Evolutionary conservation across 139 green algal species (phyloP).

Genomic region (Axilococcus clingmanii): DNA sequence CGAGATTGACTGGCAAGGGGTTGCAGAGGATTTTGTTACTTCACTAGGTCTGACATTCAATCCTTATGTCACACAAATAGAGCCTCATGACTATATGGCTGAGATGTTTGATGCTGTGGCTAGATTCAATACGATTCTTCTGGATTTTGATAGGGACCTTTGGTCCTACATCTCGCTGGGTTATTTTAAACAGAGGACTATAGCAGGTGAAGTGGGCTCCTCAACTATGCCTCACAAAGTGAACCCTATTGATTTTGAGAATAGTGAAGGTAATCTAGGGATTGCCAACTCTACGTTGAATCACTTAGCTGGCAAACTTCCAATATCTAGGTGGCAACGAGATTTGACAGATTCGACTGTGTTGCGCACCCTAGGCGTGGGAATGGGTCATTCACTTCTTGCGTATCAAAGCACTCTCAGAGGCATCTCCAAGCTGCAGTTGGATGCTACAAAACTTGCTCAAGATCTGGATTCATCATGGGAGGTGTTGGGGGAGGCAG

Average conservation of each 20-base stretch:
- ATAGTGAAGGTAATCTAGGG: constrained; percentile 96
- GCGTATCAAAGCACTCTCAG: constrained; percentile 76
- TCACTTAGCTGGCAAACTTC: constrained; percentile 92
- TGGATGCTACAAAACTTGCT: constrained; percentile 49
- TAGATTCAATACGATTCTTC: constrained; percentile 94
- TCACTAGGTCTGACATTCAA: constrained; percentile 73
- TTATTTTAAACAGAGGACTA: constrained; percentile 88
- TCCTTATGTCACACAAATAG: constrained; percentile 93
- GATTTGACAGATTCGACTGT: constrained; percentile 87
- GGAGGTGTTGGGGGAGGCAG: constrained; percentile 95
- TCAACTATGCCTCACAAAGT: constrained; percentile 98
- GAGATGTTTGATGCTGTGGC: constrained; percentile 78
- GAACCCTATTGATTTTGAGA: constrained; percentile 99
- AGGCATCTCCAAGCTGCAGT: constrained; percentile 89
- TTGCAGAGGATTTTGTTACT: constrained; percentile 72
- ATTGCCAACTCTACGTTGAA: constrained; percentile 89
- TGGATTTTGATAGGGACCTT: constrained; percentile 96
- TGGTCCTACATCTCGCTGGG: constrained; percentile 98
- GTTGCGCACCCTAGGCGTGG: constrained; percentile 92
- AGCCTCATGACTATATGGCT: constrained; percentile 99
- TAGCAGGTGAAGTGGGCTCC: constrained; percentile 80
- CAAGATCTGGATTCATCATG: constrained; percentile 71
- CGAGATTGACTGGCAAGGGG: constrained; percentile 78
- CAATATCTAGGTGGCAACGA: constrained; percentile 46
- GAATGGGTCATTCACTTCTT: constrained; percentile 79